These are phyloP conservation scores for Intubia oerlemansii DNA, from an alignment of 2,329 filamentous ascomycete genomes.

Conservation along the genomic window DNA sequence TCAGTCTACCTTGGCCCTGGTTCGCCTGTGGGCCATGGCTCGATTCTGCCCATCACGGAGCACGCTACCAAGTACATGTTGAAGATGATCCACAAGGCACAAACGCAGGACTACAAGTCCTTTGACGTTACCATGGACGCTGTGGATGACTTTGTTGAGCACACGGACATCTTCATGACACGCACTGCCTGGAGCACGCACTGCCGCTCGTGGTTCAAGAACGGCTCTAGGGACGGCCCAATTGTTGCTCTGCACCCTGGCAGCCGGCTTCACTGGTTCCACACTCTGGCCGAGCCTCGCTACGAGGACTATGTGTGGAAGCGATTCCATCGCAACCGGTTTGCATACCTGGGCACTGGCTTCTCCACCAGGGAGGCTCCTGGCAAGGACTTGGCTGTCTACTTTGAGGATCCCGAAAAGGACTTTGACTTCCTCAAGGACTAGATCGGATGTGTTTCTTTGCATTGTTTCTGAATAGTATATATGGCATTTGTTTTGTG, in stretches of 20 bases:
- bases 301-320: slow-evolving; percentile 7
- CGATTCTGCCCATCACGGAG: slow-evolving; percentile 10
- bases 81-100: slow-evolving; percentile 9
- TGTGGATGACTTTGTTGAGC: slow-evolving; percentile 11
- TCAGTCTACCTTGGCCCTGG: slow-evolving; percentile 9
- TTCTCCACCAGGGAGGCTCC: slow-evolving; percentile 20
- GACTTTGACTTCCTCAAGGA: too few relatives aligned
- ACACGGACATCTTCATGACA: slow-evolving; percentile 12
- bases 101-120: slow-evolving; percentile 13
- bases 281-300: slow-evolving; percentile 4
- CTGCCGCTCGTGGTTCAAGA: slow-evolving; percentile 13
- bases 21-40: slow-evolving; percentile 8
- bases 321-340: slow-evolving; percentile 22
- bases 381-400: slow-evolving; percentile 19
- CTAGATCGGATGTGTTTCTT: too few relatives aligned
- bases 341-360: slow-evolving; percentile 24
- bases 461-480: too few relatives aligned
- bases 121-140: slow-evolving; percentile 4
- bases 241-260: slow-evolving; percentile 7
- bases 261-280: slow-evolving; percentile 8
- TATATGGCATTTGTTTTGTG: too few relatives aligned
- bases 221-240: slow-evolving; percentile 5
- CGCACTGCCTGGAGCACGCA: slow-evolving; percentile 12
- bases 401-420: slow-evolving; percentile 25
- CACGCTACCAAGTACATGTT: slow-evolving; percentile 13